A percentile compares a stretch with the other conserved stretches of the same genome.
Evolutionary conservation across 768 basidiomycete genomes (phyloP).

Genomic region (Krasilnikovozyma curviuscula): DNA sequence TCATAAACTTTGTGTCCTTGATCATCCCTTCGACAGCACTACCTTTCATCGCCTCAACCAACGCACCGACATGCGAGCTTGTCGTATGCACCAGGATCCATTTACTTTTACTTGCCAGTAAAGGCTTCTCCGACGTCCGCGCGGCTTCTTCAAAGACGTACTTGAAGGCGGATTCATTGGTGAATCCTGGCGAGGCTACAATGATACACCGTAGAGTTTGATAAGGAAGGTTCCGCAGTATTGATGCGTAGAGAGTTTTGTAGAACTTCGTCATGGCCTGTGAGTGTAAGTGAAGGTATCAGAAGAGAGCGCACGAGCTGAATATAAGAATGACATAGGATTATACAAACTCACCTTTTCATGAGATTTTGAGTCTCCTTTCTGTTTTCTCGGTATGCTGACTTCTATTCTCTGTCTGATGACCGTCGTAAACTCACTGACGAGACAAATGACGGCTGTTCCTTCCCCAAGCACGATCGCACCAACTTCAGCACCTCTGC

Average conservation of each 20-base stretch:
- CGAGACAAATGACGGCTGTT: slow-evolving; percentile 74
- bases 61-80: slow-evolving; percentile 85
- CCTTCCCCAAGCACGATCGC: slow-evolving; percentile 95
- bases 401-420: slow-evolving; percentile 77
- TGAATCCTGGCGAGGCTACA: slow-evolving; percentile 93
- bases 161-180: slow-evolving; percentile 61
- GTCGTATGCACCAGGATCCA: slow-evolving; percentile 76
- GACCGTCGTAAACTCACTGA: slow-evolving; percentile 93
- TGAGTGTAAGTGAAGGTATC: neutral
- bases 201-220: slow-evolving; percentile 69
- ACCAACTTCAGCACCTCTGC: slow-evolving; percentile 84
- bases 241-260: slow-evolving; percentile 61
- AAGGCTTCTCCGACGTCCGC: slow-evolving; percentile 55
- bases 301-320: neutral
- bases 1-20: slow-evolving; percentile 89
- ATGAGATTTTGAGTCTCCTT: slow-evolving; percentile 64
- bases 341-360: slow-evolving; percentile 40
- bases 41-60: slow-evolving; percentile 83
- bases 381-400: slow-evolving; percentile 70
- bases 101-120: slow-evolving; percentile 65
- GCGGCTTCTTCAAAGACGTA: slow-evolving; percentile 61
- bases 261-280: slow-evolving; percentile 64
- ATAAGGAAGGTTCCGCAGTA: slow-evolving; percentile 79
- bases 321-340: neutral
- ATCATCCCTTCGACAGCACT: slow-evolving; percentile 28